These are phyloP conservation scores for Strigomonas oncopelti DNA, from an alignment of 208 protist genomes.

Conservation along the genomic window DNA sequence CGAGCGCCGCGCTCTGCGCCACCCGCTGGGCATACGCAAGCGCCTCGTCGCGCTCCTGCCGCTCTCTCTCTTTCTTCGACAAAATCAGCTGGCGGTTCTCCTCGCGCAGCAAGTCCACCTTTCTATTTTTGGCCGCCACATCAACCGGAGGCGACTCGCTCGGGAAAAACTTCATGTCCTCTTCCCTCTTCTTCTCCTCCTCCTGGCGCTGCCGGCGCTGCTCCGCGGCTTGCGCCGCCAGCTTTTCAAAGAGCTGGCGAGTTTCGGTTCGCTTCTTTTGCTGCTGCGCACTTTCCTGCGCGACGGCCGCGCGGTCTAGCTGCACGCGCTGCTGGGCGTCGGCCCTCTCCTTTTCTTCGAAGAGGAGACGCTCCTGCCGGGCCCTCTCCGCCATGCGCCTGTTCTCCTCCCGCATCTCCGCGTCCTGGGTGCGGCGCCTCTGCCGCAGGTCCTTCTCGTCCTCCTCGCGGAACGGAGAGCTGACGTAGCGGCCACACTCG, in stretches of 20 bases:
- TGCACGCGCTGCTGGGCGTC: conserved; percentile 7
- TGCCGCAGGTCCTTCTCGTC: conserved; percentile 5
- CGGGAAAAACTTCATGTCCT: conserved; percentile 5
- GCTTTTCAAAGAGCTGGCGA: conserved; percentile 9
- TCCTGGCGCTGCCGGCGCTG: conserved; percentile 13
- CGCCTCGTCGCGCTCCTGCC: background rate
- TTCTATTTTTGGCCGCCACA: background rate
- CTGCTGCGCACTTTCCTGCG: background rate
- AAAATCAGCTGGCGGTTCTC: conserved; percentile 1
- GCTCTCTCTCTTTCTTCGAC: background rate
- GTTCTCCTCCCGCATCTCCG: conserved; percentile 19
- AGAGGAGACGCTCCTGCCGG: conserved; percentile 4
- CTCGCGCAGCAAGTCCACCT: conserved; percentile 4
- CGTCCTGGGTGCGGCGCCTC: background rate
- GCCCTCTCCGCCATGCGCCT: conserved; percentile 27
- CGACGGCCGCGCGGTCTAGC: conserved; percentile 14
- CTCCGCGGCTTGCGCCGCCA: conserved; percentile 1
- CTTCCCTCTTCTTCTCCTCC: conserved; percentile 8
- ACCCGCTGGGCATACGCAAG: background rate
- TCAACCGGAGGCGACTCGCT: no score
- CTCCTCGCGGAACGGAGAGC: background rate
- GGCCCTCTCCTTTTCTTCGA: conserved; percentile 17
- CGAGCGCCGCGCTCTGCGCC: background rate
- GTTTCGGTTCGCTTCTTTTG: background rate
- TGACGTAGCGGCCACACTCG: background rate